Conservation (phyloP, 2,329 filamentous ascomycete genomes). For the Pseudogymnoascus sp. region DNA sequence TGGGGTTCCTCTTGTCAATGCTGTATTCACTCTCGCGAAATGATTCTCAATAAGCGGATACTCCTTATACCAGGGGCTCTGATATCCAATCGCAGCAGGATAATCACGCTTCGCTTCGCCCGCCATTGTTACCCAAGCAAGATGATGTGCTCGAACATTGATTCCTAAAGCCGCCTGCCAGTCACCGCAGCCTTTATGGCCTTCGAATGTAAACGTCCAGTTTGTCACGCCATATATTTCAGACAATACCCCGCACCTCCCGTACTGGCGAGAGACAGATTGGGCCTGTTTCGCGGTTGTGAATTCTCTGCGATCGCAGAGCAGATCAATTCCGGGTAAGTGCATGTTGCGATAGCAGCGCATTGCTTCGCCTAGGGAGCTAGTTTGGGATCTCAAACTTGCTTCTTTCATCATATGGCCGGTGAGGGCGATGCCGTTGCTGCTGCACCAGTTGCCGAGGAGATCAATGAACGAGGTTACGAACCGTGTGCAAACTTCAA, state of each 20-base stretch:
- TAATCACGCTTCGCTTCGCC: constrained; percentile 30
- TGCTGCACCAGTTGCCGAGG: constrained; percentile 24
- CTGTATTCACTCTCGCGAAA: constrained; percentile 28
- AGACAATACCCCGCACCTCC: constrained; percentile 24
- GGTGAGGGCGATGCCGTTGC: constrained; percentile 24
- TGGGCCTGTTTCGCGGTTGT: constrained; percentile 29
- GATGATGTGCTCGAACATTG: constrained; percentile 28
- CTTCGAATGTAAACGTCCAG: constrained; percentile 30
- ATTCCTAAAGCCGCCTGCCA: constrained; percentile 31
- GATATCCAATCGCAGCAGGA: constrained; percentile 28
- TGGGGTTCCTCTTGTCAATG: constrained; percentile 26
- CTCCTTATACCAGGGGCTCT: constrained; percentile 30
- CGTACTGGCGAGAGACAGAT: constrained; percentile 28
- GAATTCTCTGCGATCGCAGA: constrained; percentile 28
- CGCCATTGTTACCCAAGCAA: constrained; percentile 29
- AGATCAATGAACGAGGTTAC: constrained; percentile 29
- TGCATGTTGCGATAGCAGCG: constrained; percentile 27
- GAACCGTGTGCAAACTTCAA: constrained; percentile 25
- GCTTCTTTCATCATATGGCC: constrained; percentile 32
- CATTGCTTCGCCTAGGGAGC: constrained; percentile 29
- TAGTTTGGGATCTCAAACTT: constrained; percentile 27
- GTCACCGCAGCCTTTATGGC: constrained; percentile 29
- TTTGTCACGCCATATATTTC: constrained; percentile 29
- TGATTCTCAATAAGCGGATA: constrained; percentile 28
- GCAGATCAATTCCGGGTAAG: constrained; percentile 29